Evolutionary conservation across 1,284 basidiomycete species (phyloP).

Genomic region (Meripilus lineatus): DNA sequence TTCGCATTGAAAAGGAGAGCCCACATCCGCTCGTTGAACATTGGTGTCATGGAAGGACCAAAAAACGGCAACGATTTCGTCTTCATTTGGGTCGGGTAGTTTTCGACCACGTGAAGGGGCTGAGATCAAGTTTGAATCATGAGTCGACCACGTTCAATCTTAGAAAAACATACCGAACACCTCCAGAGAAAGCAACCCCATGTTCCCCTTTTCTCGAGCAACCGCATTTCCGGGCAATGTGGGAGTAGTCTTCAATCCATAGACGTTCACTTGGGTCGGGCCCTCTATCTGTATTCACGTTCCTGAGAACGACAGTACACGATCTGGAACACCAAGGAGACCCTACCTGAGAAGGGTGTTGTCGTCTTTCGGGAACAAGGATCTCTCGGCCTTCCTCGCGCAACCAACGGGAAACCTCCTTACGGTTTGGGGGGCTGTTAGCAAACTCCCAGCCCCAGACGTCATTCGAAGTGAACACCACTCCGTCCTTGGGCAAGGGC

Average conservation of each 20-base stretch:
- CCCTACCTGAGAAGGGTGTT: conserved; percentile 49
- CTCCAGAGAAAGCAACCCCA: conserved; percentile 83
- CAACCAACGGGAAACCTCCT: conserved; percentile 51
- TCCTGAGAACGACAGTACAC: conserved; percentile 17
- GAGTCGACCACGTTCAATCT: conserved; percentile 1
- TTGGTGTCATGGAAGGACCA: conserved; percentile 63
- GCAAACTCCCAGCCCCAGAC: conserved; percentile 79
- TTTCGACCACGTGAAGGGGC: conserved; percentile 60
- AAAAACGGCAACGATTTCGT: conserved; percentile 71
- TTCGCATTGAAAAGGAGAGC: conserved; percentile 32
- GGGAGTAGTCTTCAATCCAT: conserved; percentile 61
- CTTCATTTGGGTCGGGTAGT: conserved; percentile 67
- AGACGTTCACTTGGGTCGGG: conserved; percentile 70
- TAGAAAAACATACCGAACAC: conserved; percentile 62
- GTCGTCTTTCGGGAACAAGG: conserved; percentile 12
- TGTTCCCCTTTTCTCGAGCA: conserved; percentile 64
- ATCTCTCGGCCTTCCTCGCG: conserved; percentile 18
- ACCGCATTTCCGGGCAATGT: conserved; percentile 28
- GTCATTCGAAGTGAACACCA: conserved; percentile 1
- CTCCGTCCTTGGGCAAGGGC: not conserved
- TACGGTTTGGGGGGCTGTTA: conserved; percentile 53
- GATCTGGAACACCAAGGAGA: not conserved
- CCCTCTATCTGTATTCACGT: conserved; percentile 60
- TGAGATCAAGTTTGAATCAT: too few species aligned
- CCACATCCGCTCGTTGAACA: conserved; percentile 28